Conservation (phyloP, 2,329 filamentous ascomycete genomes). For the Sclerotinia nivalis region DNA sequence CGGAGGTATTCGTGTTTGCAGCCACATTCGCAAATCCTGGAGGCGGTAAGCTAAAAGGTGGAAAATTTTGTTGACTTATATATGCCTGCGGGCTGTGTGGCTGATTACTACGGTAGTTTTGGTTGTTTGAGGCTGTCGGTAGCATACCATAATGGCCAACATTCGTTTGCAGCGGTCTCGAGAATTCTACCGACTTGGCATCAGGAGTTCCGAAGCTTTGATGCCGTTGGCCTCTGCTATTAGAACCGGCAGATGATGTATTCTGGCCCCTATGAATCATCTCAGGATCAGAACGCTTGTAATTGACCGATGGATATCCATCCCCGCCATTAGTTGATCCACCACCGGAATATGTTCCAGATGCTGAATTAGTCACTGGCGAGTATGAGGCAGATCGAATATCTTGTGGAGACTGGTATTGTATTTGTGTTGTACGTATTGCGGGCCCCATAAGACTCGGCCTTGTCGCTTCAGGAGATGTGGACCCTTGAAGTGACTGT, state of each 20-base stretch:
- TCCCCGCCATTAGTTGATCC: constrained; percentile 36
- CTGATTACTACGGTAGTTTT: constrained; percentile 46
- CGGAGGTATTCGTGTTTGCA: constrained; percentile 41
- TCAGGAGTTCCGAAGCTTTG: constrained; percentile 40
- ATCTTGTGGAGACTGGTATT: constrained; percentile 41
- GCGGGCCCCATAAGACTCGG: constrained; percentile 34
- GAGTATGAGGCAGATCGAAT: constrained; percentile 37
- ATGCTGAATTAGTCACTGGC: constrained; percentile 36
- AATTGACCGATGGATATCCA: constrained; percentile 31
- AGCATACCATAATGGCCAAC: constrained; percentile 53
- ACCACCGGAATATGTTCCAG: constrained; percentile 37
- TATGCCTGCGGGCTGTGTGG: constrained; percentile 52
- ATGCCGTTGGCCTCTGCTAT: constrained; percentile 34
- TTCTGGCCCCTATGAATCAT: constrained; percentile 35
- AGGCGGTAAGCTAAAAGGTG: constrained; percentile 62
- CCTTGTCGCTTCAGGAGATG: constrained; percentile 40
- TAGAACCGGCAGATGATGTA: constrained; percentile 27
- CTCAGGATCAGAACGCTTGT: constrained; percentile 41
- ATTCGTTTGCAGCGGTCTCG: constrained; percentile 51
- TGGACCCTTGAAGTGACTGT: constrained; percentile 33
- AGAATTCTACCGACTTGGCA: constrained; percentile 43
- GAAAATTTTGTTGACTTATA: constrained; percentile 61
- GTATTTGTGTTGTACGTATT: constrained; percentile 35
- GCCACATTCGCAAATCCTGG: constrained; percentile 54
- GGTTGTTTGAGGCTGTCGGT: constrained; percentile 54